A percentile compares a stretch with the other conserved stretches of the same genome.
These are phyloP conservation scores for Colletotrichum somersetense DNA, from an alignment of 2,329 filamentous ascomycete genomes.

Conservation along the genomic window DNA sequence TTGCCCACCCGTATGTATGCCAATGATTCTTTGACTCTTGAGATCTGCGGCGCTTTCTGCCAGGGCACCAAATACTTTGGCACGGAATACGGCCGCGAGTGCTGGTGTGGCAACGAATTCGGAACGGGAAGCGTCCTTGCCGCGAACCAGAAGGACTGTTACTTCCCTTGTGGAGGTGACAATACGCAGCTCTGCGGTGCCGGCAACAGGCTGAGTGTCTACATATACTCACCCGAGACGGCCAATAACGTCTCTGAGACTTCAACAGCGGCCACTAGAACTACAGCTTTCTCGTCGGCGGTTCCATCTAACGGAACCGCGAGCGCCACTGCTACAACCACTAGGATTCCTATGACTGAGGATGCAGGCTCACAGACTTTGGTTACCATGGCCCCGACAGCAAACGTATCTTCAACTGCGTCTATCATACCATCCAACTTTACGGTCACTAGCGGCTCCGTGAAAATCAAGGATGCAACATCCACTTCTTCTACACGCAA, in stretches of 20 bases:
- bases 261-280: background rate
- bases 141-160: constrained; percentile 50
- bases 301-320: constrained; percentile 5
- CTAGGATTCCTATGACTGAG: background rate
- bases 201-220: constrained; percentile 50
- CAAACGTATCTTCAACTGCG: background rate
- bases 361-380: background rate
- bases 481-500: background rate
- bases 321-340: background rate
- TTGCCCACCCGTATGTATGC: constrained; percentile 48
- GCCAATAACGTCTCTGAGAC: background rate
- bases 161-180: constrained; percentile 51
- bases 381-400: background rate
- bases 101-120: constrained; percentile 54
- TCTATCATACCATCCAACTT: background rate
- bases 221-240: constrained; percentile 44
- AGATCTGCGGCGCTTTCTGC: constrained; percentile 50
- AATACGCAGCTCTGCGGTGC: constrained; percentile 53
- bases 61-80: constrained; percentile 50
- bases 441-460: constrained; percentile 18
- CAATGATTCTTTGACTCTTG: constrained; percentile 53
- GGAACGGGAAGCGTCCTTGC: constrained; percentile 47
- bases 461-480: background rate
- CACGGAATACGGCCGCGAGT: constrained; percentile 53
- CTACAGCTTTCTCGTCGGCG: background rate